phyloP scores from a whole-genome alignment of 257 asterid species.

The Solanum pennellii region DNA sequence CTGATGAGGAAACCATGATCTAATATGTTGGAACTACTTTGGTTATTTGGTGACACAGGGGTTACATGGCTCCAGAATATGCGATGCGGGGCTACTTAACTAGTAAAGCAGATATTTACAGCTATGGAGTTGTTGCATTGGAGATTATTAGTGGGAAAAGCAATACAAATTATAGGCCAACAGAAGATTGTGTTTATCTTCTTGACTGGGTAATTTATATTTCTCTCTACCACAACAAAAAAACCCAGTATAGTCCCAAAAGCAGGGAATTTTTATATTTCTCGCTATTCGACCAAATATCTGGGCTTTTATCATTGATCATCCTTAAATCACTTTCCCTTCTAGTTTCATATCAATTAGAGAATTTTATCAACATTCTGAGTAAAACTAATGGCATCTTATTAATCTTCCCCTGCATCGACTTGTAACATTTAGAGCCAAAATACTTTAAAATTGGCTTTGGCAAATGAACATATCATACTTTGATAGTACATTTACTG shows the following conservation, averaged over 20 bases:
- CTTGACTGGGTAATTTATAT: constrained; percentile 63
- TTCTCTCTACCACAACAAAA: not conserved
- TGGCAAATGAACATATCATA: not conserved
- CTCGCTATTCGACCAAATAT: not conserved
- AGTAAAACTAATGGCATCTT: not conserved
- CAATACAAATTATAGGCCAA: constrained; percentile 75
- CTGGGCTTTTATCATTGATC: not conserved
- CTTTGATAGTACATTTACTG: not conserved
- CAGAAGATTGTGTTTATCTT: constrained; percentile 65
- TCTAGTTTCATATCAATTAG: not conserved
- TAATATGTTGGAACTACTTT: not conserved
- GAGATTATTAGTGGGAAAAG: constrained; percentile 87
- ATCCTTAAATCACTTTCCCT: not conserved
- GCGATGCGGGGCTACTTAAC: constrained; percentile 88
- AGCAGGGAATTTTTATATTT: constrained; percentile 26
- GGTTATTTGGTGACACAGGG: constrained; percentile 35
- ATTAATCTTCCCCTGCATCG: not conserved
- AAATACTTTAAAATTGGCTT: not conserved
- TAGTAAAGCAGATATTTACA: constrained; percentile 81
- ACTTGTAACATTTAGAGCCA: not conserved
- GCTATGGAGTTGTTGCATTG: constrained; percentile 90
- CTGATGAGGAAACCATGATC: not conserved
- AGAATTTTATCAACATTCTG: not conserved
- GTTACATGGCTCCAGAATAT: constrained; percentile 97
- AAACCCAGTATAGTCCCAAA: not conserved